Evolutionary conservation across 23 red algal species (phyloP), one percentile per base, ranked within the genome.

Genomic region (Chondrus crispus): DNA sequence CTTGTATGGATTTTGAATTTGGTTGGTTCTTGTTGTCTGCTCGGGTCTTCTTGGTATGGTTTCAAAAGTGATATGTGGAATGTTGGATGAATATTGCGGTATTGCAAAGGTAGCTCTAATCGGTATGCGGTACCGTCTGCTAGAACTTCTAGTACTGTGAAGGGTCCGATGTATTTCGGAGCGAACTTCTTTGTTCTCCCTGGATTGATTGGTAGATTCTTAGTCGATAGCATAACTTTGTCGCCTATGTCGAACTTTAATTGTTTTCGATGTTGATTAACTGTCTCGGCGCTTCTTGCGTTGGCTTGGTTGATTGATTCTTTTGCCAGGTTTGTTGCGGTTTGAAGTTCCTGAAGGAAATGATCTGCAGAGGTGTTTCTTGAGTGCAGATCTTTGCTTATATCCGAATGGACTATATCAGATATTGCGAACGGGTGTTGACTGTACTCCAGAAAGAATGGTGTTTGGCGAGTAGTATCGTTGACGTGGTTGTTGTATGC

Each of bases 401-500:
- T n/a, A n/a, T n/a, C n/a, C n/a, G n/a, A n/a, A 12, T 66, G 60
- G 26, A 66, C 26, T 12, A 66, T 6, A 8, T 12, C 60, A 13
- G 60, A 66, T 66, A 66, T 66, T 66, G 60, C 26, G 35, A 32
- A 66, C 35, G 18, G 0, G 20, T 55, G 50, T 20, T 55, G 50
- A 1, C 7, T 66, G 68, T 85, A 85, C 19, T 85, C 57, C 46
- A 68, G 41, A 60, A 85, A 49, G 28, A 86, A 86, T 26, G 35
- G 35, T 68, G 62, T 71, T 63, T 72, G 18, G 20, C 52, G 68
- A 6, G 82, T 86, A 24, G 55, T 46, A 3, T 71, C 37, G 50
- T 86, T 70, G 28, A 48, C 42, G 36, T 49, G 8, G 33, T 86
- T 86, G 0, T 70, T 72, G 37, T 86, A 69, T 4, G 62, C 62